phyloP scores from a whole-genome alignment of 768 basidiomycete species.

The Amanita brunnescens region DNA sequence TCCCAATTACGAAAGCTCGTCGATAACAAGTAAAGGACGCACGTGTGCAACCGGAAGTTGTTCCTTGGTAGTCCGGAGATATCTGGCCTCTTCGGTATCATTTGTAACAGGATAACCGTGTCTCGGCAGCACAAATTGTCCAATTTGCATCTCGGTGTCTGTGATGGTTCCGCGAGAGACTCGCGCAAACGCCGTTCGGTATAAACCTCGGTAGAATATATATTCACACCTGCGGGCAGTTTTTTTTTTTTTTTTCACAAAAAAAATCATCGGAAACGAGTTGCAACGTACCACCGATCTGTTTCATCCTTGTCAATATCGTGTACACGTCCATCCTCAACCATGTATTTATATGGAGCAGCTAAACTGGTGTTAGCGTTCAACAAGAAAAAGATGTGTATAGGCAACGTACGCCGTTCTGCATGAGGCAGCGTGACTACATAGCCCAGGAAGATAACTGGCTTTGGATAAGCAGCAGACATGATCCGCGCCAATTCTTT shows the following conservation, averaged over 20 bases:
- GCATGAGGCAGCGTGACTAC: conserved; percentile 67
- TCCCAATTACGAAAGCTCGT: neutral
- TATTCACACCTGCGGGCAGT: conserved; percentile 70
- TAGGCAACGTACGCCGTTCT: conserved; percentile 42
- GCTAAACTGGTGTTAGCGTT: conserved; percentile 30
- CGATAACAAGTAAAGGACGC: conserved; percentile 15
- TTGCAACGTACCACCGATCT: conserved; percentile 53
- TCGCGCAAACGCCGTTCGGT: conserved; percentile 75
- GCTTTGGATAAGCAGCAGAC: conserved; percentile 56
- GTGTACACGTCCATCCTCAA: conserved; percentile 68
- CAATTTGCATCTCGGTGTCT: conserved; percentile 87
- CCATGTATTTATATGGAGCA: conserved; percentile 66
- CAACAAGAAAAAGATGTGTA: neutral
- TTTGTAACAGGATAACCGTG: conserved; percentile 45
- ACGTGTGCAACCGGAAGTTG: conserved; percentile 59
- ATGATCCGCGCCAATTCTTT: conserved; percentile 75
- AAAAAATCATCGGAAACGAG: neutral
- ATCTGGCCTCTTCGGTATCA: conserved; percentile 53
- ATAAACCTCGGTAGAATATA: conserved; percentile 74
- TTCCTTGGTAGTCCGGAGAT: conserved; percentile 59
- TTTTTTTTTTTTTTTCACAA: neutral
- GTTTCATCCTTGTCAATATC: conserved; percentile 70
- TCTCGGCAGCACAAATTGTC: conserved; percentile 70
- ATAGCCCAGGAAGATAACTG: conserved; percentile 76
- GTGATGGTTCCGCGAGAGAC: conserved; percentile 78